phyloP scores from a whole-genome alignment of 1,139 yeast genomes.

The Debaryomycetaceae sp. region DNA sequence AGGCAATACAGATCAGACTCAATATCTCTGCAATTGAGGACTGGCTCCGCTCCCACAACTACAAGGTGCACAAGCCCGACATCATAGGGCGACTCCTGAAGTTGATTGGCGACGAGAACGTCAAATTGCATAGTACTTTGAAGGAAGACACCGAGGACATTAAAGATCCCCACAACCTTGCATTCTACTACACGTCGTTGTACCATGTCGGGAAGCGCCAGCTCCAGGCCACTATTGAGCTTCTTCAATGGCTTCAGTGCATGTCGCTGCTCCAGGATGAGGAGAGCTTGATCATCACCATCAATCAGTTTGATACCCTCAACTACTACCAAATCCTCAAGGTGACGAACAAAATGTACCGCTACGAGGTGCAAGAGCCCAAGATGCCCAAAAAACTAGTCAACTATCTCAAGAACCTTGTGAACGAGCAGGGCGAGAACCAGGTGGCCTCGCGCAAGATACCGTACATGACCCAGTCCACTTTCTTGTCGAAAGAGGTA shows the following conservation, averaged over 20 bases:
- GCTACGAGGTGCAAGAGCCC: constrained; percentile 79
- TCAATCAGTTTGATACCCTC: constrained; percentile 54
- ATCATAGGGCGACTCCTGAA: constrained; percentile 22
- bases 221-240: constrained; percentile 69
- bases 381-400: constrained; percentile 50
- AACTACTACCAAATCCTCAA: constrained; percentile 71
- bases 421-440: constrained; percentile 37
- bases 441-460: constrained; percentile 31
- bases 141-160: constrained; percentile 10
- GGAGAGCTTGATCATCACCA: constrained; percentile 55
- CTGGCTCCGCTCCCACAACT: constrained; percentile 84
- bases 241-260: constrained; percentile 88
- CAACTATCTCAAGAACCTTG: constrained; percentile 29
- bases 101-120: constrained; percentile 15
- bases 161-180: constrained; percentile 27
- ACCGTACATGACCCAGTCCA: constrained; percentile 44
- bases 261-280: constrained; percentile 60
- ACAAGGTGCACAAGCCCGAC: constrained; percentile 48
- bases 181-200: constrained; percentile 54
- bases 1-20: constrained; percentile 85
- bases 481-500: constrained; percentile 36
- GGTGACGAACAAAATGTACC: constrained; percentile 64
- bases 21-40: constrained; percentile 86
- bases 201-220: constrained; percentile 62
- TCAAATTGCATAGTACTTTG: constrained; percentile 21